phyloP scores from a whole-genome alignment of 768 basidiomycete species.

The Coprinopsis marcescibilis region DNA sequence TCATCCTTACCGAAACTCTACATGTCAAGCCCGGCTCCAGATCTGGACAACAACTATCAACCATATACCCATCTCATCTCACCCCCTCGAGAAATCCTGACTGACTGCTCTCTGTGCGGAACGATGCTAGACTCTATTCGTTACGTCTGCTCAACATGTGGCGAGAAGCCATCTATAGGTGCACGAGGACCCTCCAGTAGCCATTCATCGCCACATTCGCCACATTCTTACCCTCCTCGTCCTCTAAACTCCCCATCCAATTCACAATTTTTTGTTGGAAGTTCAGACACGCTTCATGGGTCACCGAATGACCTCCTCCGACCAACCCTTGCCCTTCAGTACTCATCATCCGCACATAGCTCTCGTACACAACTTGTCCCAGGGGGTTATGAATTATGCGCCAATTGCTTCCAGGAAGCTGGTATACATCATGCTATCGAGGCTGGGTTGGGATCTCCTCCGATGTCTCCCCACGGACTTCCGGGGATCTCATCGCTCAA shows the following conservation, averaged over 20 bases:
- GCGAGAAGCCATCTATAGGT: constrained; percentile 57
- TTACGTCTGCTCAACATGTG: constrained; percentile 87
- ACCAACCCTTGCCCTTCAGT: constrained; percentile 25
- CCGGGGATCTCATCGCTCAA: not conserved
- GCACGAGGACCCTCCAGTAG: constrained; percentile 46
- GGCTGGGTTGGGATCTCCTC: constrained; percentile 38
- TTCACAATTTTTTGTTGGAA: constrained; percentile 32
- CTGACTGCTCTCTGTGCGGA: constrained; percentile 82
- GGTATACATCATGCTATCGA: constrained; percentile 77
- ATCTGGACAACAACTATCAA: constrained; percentile 36
- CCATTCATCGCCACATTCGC: constrained; percentile 13
- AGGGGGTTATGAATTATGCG: constrained; percentile 80
- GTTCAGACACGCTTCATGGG: constrained; percentile 8
- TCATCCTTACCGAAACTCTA: constrained; percentile 21
- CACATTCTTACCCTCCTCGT: constrained; percentile 28
- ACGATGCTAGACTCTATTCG: constrained; percentile 71
- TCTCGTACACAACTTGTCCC: constrained; percentile 16
- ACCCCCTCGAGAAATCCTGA: constrained; percentile 57
- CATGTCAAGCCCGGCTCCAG: constrained; percentile 5
- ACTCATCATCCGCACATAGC: constrained; percentile 21
- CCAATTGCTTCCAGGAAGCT: constrained; percentile 67
- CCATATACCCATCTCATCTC: constrained; percentile 41
- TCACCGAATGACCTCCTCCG: not conserved
- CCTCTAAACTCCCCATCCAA: constrained; percentile 20
- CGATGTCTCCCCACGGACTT: constrained; percentile 17